Conservation (phyloP, 2,329 filamentous ascomycete species). For the Monilinia fructicola region DNA sequence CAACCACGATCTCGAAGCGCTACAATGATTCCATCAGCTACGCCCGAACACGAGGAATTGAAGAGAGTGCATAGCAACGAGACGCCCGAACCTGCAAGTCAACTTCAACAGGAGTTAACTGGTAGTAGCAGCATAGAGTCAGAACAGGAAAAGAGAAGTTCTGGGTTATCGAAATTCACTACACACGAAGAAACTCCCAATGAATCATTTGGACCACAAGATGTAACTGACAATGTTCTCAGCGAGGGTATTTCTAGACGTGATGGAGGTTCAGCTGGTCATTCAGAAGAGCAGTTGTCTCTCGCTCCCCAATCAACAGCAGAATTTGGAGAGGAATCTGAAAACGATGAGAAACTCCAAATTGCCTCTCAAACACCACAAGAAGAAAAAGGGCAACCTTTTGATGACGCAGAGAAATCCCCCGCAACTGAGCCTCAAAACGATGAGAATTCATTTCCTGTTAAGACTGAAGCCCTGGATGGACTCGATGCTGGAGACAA, state of each 20-base stretch:
- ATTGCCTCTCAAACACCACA: not conserved
- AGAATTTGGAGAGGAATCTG: conserved; percentile 31
- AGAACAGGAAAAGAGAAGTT: too few relatives aligned
- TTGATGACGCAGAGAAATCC: not conserved
- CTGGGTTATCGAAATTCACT: too few relatives aligned
- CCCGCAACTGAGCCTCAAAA: conserved; percentile 3
- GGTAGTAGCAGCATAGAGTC: too few relatives aligned
- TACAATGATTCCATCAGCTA: too few relatives aligned
- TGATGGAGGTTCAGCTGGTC: conserved; percentile 21
- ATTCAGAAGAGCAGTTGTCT: conserved; percentile 25
- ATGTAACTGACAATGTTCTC: conserved; percentile 13
- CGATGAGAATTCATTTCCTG: conserved; percentile 11
- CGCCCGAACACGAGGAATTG: too few relatives aligned
- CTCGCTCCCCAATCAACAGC: conserved; percentile 30
- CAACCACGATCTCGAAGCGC: too few relatives aligned
- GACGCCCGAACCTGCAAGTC: too few relatives aligned
- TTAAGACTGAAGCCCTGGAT: conserved; percentile 24
- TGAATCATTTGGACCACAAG: conserved; percentile 4
- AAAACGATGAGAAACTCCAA: conserved; percentile 33
- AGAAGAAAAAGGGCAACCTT: conserved; percentile 5
- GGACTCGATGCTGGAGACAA: conserved; percentile 31
- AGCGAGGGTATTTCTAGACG: conserved; percentile 6
- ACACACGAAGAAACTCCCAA: conserved; percentile 31
- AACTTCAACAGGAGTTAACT: too few relatives aligned
- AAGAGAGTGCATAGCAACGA: too few relatives aligned